phyloP scores from a whole-genome alignment of 768 basidiomycete species.

The Boletus patriciae region DNA sequence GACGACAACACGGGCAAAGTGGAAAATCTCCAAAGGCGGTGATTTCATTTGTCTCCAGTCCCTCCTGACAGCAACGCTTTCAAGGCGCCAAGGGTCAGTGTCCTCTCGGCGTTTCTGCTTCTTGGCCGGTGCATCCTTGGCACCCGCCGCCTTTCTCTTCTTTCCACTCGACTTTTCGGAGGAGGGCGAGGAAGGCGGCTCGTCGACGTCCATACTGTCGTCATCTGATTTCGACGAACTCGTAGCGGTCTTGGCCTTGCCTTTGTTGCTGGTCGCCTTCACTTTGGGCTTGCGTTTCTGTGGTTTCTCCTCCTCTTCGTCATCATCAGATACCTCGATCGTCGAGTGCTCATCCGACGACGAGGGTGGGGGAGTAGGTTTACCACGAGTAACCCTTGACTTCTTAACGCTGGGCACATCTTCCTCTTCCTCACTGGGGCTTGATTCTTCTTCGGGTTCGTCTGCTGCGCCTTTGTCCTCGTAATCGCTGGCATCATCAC shows the following conservation, averaged over 20 bases:
- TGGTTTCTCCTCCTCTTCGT: constrained; percentile 30
- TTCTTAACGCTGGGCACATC: constrained; percentile 24
- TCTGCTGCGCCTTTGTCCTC: constrained; percentile 36
- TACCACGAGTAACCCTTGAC: constrained; percentile 21
- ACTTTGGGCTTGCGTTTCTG: constrained; percentile 30
- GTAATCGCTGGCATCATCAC: constrained; percentile 28
- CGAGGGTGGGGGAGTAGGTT: constrained; percentile 30
- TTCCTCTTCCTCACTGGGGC: constrained; percentile 26
- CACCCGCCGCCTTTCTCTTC: constrained; percentile 43
- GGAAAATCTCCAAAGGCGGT: constrained; percentile 90
- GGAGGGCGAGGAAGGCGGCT: constrained; percentile 37
- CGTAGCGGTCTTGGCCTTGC: constrained; percentile 23
- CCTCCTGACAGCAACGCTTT: constrained; percentile 54
- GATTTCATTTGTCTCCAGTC: constrained; percentile 81
- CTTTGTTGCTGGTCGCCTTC: constrained; percentile 23
- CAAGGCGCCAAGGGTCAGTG: constrained; percentile 78
- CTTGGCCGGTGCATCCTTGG: constrained; percentile 43
- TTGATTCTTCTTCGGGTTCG: constrained; percentile 38
- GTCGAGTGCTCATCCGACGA: constrained; percentile 33
- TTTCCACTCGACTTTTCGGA: constrained; percentile 40
- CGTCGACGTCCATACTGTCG: constrained; percentile 60
- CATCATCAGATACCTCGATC: constrained; percentile 26
- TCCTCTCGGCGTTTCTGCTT: constrained; percentile 62
- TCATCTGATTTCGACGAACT: constrained; percentile 40
- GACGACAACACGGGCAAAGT: constrained; percentile 83